phyloP scores from a whole-genome alignment of 331 rosid species.

The Quercus phellos region DNA sequence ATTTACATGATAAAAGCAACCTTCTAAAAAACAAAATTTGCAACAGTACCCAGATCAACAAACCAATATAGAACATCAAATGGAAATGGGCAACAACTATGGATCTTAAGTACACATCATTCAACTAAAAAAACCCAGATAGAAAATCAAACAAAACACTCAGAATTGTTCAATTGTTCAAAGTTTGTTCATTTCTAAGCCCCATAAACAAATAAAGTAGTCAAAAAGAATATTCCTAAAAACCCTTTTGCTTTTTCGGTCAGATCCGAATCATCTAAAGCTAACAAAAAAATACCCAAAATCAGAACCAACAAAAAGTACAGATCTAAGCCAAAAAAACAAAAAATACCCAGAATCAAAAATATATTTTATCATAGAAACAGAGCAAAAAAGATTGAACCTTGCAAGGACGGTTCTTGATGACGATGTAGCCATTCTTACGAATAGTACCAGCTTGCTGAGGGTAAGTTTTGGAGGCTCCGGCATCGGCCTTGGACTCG shows the following conservation, averaged over 20 bases:
- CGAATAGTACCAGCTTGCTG: conserved; percentile 77
- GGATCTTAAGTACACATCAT: not conserved
- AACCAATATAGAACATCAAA: too few species aligned
- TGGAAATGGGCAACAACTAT: not conserved
- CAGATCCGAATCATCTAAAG: too few species aligned
- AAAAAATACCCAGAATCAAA: not conserved
- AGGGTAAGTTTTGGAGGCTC: conserved; percentile 70
- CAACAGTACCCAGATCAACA: too few species aligned
- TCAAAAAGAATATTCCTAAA: too few species aligned
- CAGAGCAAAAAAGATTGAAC: conserved; percentile 10
- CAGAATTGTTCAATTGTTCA: too few species aligned
- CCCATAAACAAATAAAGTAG: not conserved
- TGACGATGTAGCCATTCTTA: conserved; percentile 65
- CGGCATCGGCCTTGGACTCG: conserved; percentile 79
- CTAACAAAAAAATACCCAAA: too few species aligned
- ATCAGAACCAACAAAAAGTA: too few species aligned
- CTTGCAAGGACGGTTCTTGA: conserved; percentile 72
- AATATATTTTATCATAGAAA: not conserved
- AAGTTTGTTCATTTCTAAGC: not conserved
- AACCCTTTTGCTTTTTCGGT: too few species aligned
- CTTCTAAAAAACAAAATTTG: too few species aligned
- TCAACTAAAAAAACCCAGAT: not conserved
- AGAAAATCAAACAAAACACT: not conserved
- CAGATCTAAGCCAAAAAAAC: not conserved
- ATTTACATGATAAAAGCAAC: too few species aligned